Base-by-base conservation (phyloP, 805 yeast genomes). In the Komagataella phaffii region DNA sequence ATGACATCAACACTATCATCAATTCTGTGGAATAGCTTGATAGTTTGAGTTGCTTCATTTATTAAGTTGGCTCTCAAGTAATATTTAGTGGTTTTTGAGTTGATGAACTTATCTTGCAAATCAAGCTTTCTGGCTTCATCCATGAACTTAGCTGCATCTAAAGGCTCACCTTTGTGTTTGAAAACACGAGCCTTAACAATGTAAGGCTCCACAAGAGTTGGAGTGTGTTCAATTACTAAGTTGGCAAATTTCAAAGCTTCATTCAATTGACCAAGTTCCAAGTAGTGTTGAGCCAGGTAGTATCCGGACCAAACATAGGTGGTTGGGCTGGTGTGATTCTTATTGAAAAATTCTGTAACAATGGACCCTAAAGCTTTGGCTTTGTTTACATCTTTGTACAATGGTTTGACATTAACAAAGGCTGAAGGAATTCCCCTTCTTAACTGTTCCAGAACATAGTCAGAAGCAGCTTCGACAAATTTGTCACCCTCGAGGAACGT, bases 51-150 rank as follows among this genome's bases (percentile, higher is more conserved):
- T 1, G 96, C 97, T 55, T 81, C 78, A 24, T 85, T 85, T 19
- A 87, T 71, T 53, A 77, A 67, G 61, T 86, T 78, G 10, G 93
- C 88, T 59, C 97, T 76, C 54, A 91, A 65, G 50, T 77, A 79
- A 61, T 93, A 93, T 63, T 88, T 88, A 48, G 86, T 85, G 6
- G 96, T 75, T 61, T 88, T 89, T 52, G 96, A 79, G 65, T 93
- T 93, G 61, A 93, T 79, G 63, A 87, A 91, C 57, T 99, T 74
- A 66, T 93, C 99, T 64, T 88, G 96, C 53, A 85, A 73, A 63
- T 93, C 96, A 52, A 85, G 66, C 51, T 71, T 64, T 58, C 96
- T 76, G 14, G 91, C 96, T 51, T 73, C 75, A 53, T 82, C 77
- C 76, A 89, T 79, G 24, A 73, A 62, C 14, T 74, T 75, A 18